These are phyloP conservation scores for Atalantia buxifolia DNA, from an alignment of 345 rosid species.

Conservation along the genomic window DNA sequence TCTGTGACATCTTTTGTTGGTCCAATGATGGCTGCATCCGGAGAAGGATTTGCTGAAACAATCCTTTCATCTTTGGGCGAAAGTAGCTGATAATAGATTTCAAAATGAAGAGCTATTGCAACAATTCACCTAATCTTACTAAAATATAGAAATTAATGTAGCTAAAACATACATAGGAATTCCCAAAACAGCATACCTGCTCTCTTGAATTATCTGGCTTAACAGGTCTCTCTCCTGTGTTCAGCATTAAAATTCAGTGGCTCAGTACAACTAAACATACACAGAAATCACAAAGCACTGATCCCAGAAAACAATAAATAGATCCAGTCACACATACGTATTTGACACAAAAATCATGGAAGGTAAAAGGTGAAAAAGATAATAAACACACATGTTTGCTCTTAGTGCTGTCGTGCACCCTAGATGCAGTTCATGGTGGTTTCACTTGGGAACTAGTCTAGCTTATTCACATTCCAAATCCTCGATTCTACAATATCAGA, in stretches of 20 bases:
- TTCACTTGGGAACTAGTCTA: not conserved
- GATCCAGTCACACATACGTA: not conserved
- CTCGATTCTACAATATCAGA: not conserved
- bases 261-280: not conserved
- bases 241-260: slow-evolving; percentile 1
- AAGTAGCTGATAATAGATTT: slow-evolving; percentile 39
- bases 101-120: slow-evolving; percentile 23
- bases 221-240: slow-evolving; percentile 46
- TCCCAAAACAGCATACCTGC: slow-evolving; percentile 33
- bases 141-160: slow-evolving; percentile 7
- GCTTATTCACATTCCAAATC: not conserved
- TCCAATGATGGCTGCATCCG: slow-evolving; percentile 39
- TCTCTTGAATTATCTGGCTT: slow-evolving; percentile 31
- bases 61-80: slow-evolving; percentile 50
- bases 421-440: not conserved
- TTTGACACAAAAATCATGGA: not conserved
- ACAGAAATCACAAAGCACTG: not conserved
- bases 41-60: slow-evolving; percentile 48
- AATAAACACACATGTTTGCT: not conserved
- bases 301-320: not conserved
- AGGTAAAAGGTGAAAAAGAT: not conserved
- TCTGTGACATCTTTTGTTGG: slow-evolving; percentile 29
- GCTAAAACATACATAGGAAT: not conserved
- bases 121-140: slow-evolving; percentile 10
- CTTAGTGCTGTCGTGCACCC: not conserved